Percentiles rank a stretch among this genome's conserved stretches.
Conservation (phyloP, 2,329 filamentous ascomycete genomes). For the Cercospora berteroae region DNA sequence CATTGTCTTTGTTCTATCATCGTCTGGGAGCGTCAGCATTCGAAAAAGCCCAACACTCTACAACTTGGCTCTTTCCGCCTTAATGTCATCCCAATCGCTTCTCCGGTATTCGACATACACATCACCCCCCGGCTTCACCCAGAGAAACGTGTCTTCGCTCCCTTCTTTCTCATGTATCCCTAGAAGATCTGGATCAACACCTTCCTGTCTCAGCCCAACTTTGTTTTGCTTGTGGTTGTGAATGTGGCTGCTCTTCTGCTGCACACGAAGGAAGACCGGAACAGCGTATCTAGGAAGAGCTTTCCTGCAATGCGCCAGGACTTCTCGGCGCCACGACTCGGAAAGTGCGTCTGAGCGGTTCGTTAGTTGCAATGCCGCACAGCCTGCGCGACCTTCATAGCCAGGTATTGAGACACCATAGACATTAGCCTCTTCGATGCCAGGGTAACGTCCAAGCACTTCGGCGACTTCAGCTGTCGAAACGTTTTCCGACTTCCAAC, state of each 20-base stretch:
- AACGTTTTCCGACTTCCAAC: slow-evolving; percentile 51
- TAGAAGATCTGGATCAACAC: slow-evolving; percentile 59
- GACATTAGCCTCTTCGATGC: slow-evolving; percentile 47
- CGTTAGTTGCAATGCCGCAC: slow-evolving; percentile 55
- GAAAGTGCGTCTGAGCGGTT: slow-evolving; percentile 53
- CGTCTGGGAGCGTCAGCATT: not conserved
- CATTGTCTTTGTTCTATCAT: not conserved
- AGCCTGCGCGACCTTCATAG: slow-evolving; percentile 52
- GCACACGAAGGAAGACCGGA: slow-evolving; percentile 67
- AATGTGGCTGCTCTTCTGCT: slow-evolving; percentile 56
- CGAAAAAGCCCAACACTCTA: slow-evolving; percentile 1
- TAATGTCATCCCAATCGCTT: slow-evolving; percentile 58
- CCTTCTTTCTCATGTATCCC: slow-evolving; percentile 46
- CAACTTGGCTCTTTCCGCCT: slow-evolving; percentile 36
- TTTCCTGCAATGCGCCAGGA: slow-evolving; percentile 57
- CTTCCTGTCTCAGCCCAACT: slow-evolving; percentile 64
- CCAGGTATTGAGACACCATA: slow-evolving; percentile 48
- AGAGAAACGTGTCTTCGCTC: slow-evolving; percentile 49
- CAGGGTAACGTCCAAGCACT: slow-evolving; percentile 42
- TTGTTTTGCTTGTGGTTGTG: slow-evolving; percentile 83
- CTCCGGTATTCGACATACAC: slow-evolving; percentile 59
- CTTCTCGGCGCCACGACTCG: slow-evolving; percentile 49
- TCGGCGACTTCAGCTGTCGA: slow-evolving; percentile 48
- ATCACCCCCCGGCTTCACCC: slow-evolving; percentile 48
- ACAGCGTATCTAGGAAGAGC: slow-evolving; percentile 72